Evolutionary conservation across 2,329 filamentous ascomycete species (phyloP), one percentile per base, ranked within the genome.

Genomic region (Ophiostoma perfectum): DNA sequence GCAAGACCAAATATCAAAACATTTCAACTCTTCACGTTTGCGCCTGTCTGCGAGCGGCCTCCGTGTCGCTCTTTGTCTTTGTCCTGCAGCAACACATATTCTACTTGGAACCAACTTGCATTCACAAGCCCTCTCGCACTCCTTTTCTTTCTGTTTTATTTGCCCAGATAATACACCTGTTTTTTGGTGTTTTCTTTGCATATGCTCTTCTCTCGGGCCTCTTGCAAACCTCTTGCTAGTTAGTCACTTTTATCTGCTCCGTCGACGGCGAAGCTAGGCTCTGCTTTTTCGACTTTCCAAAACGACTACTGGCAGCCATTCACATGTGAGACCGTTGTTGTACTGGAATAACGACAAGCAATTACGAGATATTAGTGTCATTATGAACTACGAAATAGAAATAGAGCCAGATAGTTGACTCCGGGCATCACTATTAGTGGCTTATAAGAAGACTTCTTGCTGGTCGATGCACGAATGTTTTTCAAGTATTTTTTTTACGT

Each of bases 1-100:
- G 3, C 14, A 47, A 5, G 5, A 55, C 2, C 27, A 2, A 55
- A 52, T 18, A 14, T 49, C 1, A 49, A 49, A 49, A 49, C 2
- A 49, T 14, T 16, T 49, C 2, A 60, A 38, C 55, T 27, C 49
- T 4, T 27, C 18, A 27, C 49, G 5, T 16, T 36, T 4, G 18
- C 49, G 27, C 9, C 18, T 49, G 27, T 49, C 16, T 55, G 49
- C 55, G 14, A 60, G 55, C 55, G 55, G 55, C 55, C 55, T 60
- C 55, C 55, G 55, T 39, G 55, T 18, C 11, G 55, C 27, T 60
- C 55, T 60, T 39, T 60, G 55, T 60, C 55, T 60, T 39, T 60
- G 55, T 38, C 18, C 14, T 9, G 4, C 49, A 27, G 49, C 27
- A 27, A 12, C 38, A 27, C 14, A 60, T 60, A 36, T 18, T 58